phyloP scores from a whole-genome alignment of 208 protist species.

The Trypanosoma grayi region DNA sequence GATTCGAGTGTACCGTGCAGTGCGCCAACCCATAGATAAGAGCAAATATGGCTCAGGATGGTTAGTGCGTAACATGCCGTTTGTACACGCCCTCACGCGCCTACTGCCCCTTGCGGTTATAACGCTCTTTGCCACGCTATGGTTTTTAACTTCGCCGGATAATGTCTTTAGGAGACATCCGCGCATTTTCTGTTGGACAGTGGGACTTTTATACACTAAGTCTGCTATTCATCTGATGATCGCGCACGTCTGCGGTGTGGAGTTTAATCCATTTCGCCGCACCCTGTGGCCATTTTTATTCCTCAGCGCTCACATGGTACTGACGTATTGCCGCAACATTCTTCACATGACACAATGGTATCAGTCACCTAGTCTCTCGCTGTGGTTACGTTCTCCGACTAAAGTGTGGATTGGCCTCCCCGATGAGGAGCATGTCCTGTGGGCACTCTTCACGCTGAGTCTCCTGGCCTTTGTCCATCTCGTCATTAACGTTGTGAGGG shows the following conservation, averaged over 20 bases:
- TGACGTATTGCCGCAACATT: conserved; percentile 53
- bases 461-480: conserved; percentile 56
- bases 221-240: conserved; percentile 83
- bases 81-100: conserved; percentile 60
- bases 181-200: conserved; percentile 78
- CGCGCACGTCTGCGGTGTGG: conserved; percentile 50
- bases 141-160: conserved; percentile 59
- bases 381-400: neutral
- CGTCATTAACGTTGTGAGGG: conserved; percentile 39
- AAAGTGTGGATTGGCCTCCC: conserved; percentile 12
- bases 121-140: conserved; percentile 49
- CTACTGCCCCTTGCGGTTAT: conserved; percentile 52
- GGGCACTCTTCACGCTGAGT: conserved; percentile 62
- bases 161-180: conserved; percentile 78
- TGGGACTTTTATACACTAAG: conserved; percentile 80
- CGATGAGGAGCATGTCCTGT: conserved; percentile 57
- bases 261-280: conserved; percentile 57
- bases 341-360: neutral
- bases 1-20: conserved; percentile 56
- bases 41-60: conserved; percentile 1
- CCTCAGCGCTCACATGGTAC: conserved; percentile 46
- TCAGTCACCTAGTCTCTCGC: neutral
- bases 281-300: conserved; percentile 69
- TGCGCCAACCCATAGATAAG: conserved; percentile 20
- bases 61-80: conserved; percentile 29